Percentiles rank a stretch among this genome's conserved stretches.
Evolutionary conservation across 805 yeast species (phyloP).

Genomic region (Candida golubevii): DNA sequence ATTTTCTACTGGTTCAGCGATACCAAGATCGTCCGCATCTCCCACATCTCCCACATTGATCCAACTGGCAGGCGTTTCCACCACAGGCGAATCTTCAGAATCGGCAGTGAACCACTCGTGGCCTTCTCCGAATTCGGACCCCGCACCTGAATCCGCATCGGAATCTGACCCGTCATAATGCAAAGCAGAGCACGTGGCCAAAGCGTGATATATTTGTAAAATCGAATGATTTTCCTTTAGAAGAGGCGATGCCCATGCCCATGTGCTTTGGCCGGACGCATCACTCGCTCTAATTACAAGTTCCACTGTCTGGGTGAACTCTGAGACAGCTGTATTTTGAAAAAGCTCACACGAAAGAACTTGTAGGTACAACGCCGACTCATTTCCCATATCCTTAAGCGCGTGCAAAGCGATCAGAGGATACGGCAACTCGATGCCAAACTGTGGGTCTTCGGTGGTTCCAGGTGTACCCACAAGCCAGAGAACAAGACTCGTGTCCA

Average conservation of each 20-base stretch:
- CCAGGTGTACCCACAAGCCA: slow-evolving; percentile 21
- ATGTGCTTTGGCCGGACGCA: not conserved
- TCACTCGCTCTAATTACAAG: slow-evolving; percentile 10
- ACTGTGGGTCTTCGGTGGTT: not conserved
- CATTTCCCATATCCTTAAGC: slow-evolving; percentile 17
- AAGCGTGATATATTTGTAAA: slow-evolving; percentile 26
- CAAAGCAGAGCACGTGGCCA: slow-evolving; percentile 36
- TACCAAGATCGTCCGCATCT: slow-evolving; percentile 36
- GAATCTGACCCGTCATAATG: slow-evolving; percentile 27
- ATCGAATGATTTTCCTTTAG: slow-evolving; percentile 1
- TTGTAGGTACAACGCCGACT: slow-evolving; percentile 28
- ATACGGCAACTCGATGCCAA: slow-evolving; percentile 35
- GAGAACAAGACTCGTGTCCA: slow-evolving; percentile 31
- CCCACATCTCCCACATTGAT: slow-evolving; percentile 25
- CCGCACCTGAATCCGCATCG: slow-evolving; percentile 20
- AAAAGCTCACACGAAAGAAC: slow-evolving; percentile 21
- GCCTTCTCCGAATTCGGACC: not conserved
- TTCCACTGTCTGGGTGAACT: slow-evolving; percentile 20
- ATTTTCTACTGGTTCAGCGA: slow-evolving; percentile 21
- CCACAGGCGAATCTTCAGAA: slow-evolving; percentile 10
- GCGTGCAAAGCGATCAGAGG: slow-evolving; percentile 33
- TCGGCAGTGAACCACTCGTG: slow-evolving; percentile 14
- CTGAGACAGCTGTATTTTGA: slow-evolving; percentile 11
- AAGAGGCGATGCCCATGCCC: slow-evolving; percentile 1
- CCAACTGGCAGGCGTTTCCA: slow-evolving; percentile 28